phyloP scores from a whole-genome alignment of 176 grass and related monocot genomes.

The Avena eriantha region DNA sequence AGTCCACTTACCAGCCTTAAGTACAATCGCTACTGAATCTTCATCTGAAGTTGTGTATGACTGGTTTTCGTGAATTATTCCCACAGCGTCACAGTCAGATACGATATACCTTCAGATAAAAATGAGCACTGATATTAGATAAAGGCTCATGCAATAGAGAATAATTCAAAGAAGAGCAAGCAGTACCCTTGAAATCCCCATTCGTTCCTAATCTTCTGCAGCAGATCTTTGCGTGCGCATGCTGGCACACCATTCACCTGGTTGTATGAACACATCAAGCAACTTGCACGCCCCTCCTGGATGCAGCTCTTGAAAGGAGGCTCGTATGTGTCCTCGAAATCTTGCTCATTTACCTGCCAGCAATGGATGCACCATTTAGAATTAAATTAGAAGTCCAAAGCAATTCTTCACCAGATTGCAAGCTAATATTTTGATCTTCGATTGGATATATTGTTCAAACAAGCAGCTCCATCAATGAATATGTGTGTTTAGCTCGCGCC shows the following conservation, averaged over 20 bases:
- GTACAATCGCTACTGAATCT: constrained; percentile 89
- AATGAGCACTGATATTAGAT: constrained; percentile 28
- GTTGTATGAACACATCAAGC: constrained; percentile 97
- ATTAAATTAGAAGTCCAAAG: not conserved
- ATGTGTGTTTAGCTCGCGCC: not conserved
- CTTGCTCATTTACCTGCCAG: constrained; percentile 82
- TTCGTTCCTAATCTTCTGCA: constrained; percentile 76
- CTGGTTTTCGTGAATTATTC: constrained; percentile 83
- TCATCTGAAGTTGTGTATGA: constrained; percentile 72
- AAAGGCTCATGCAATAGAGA: constrained; percentile 10
- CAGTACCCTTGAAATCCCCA: constrained; percentile 95
- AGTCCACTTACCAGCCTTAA: constrained; percentile 76
- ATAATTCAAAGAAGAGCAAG: constrained; percentile 33
- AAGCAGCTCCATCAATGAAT: not conserved
- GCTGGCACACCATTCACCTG: constrained; percentile 85
- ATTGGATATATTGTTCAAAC: constrained; percentile 5
- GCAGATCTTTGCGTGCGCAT: constrained; percentile 75
- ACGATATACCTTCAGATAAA: constrained; percentile 69
- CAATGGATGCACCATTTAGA: not conserved
- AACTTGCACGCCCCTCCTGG: constrained; percentile 83
- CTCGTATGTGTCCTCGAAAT: constrained; percentile 88
- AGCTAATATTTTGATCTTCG: not conserved
- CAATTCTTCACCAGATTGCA: constrained; percentile 25
- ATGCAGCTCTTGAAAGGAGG: constrained; percentile 96
- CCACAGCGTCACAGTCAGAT: constrained; percentile 93